Conservation (phyloP, 208 protist genomes). For the Angomonas ambiguus region DNA sequence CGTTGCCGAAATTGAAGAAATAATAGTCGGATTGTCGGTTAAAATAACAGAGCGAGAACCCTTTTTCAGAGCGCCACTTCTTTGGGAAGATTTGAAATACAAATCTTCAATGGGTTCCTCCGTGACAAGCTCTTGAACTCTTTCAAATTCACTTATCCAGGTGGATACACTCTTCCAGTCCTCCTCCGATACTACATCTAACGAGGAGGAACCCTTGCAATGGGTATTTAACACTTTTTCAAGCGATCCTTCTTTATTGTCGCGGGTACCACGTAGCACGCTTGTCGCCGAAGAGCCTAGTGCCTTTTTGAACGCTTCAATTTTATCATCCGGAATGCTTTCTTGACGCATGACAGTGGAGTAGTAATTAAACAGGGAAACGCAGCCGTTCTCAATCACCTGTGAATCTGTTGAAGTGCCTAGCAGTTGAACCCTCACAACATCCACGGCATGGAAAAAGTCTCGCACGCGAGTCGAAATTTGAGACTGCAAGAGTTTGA, state of each 20-base stretch:
- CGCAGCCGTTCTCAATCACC: slow-evolving; percentile 30
- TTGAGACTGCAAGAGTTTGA: not conserved
- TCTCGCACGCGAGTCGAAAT: slow-evolving; percentile 26
- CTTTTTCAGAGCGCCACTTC: not conserved
- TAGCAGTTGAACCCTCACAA: slow-evolving; percentile 26
- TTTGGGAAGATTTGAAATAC: not conserved
- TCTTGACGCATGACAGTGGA: not conserved
- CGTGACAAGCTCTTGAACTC: slow-evolving; percentile 2
- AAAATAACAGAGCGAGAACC: not conserved
- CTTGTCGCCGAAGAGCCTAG: not conserved
- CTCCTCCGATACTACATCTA: slow-evolving; percentile 14
- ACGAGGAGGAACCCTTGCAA: not conserved
- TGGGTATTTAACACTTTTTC: not conserved
- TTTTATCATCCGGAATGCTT: not conserved
- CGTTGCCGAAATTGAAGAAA: not conserved
- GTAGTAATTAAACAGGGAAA: slow-evolving; percentile 29
- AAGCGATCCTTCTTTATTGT: not conserved
- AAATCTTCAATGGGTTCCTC: slow-evolving; percentile 14
- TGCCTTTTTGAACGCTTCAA: not conserved
- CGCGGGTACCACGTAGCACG: not conserved
- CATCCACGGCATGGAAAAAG: slow-evolving; percentile 32
- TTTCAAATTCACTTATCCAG: slow-evolving; percentile 39
- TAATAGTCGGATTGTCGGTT: not conserved
- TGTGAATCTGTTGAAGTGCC: slow-evolving; percentile 36
- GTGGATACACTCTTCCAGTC: slow-evolving; percentile 33